Evolutionary conservation across 148 eudicot genomes (phyloP).

Genomic region (Spergularia bocconei): DNA sequence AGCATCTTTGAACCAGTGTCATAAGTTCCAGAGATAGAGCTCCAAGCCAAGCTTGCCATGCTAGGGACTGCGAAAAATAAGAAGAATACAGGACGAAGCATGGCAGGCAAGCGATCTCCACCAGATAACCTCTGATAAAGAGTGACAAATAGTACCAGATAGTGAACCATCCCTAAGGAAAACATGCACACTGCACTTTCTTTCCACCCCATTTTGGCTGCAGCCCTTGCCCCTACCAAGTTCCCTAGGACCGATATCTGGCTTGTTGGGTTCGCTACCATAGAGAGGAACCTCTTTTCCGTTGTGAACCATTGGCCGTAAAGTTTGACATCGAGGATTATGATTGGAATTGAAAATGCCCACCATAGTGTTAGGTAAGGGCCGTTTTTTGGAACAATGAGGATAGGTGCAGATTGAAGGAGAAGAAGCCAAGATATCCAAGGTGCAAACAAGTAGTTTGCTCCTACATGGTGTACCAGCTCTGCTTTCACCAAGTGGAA

Average conservation of each 20-base stretch:
- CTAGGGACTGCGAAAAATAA: slow-evolving; percentile 58
- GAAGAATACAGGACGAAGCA: slow-evolving; percentile 56
- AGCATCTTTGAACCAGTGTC: slow-evolving; percentile 49
- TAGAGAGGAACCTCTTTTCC: slow-evolving; percentile 42
- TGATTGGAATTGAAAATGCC: slow-evolving; percentile 41
- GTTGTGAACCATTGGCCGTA: slow-evolving; percentile 71
- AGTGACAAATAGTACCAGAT: slow-evolving; percentile 53
- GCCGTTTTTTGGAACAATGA: slow-evolving; percentile 10
- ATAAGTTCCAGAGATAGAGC: slow-evolving; percentile 45
- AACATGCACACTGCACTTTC: slow-evolving; percentile 43
- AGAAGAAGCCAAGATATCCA: slow-evolving; percentile 44
- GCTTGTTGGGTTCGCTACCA: slow-evolving; percentile 59
- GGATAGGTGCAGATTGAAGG: slow-evolving; percentile 33
- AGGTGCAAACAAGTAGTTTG: slow-evolving; percentile 42
- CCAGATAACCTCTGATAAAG: slow-evolving; percentile 55
- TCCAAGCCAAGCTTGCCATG: slow-evolving; percentile 59
- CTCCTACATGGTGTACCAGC: slow-evolving; percentile 37
- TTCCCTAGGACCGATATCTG: slow-evolving; percentile 56
- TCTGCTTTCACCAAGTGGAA: slow-evolving; percentile 51
- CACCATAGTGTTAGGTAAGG: slow-evolving; percentile 39
- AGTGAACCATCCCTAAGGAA: slow-evolving; percentile 38
- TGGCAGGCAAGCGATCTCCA: slow-evolving; percentile 39
- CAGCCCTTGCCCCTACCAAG: slow-evolving; percentile 39
- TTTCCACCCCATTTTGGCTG: slow-evolving; percentile 39
- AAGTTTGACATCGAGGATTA: slow-evolving; percentile 53